Conservation (phyloP, 805 yeast species). For the Suhomyces canberraensis region DNA sequence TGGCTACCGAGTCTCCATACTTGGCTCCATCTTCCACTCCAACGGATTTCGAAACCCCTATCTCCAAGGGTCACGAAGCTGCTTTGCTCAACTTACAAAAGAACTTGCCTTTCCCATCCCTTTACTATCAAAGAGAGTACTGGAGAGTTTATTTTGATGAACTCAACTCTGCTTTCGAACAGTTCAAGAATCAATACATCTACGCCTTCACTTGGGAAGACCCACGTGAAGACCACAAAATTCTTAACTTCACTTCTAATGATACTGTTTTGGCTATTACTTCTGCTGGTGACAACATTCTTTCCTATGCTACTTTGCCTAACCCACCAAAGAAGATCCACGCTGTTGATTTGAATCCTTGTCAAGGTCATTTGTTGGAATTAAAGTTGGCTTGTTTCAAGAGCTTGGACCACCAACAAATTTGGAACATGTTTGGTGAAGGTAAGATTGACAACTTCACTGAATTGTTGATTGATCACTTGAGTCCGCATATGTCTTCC, state of each 20-base stretch:
- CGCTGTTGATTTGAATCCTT: slow-evolving; percentile 82
- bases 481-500: slow-evolving; percentile 72
- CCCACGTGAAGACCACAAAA: slow-evolving; percentile 73
- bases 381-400: slow-evolving; percentile 71
- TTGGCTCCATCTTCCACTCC: slow-evolving; percentile 54
- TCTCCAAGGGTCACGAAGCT: slow-evolving; percentile 75
- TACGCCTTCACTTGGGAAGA: slow-evolving; percentile 93
- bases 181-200: slow-evolving; percentile 75
- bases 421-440: slow-evolving; percentile 76
- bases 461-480: slow-evolving; percentile 44
- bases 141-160: slow-evolving; percentile 84
- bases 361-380: slow-evolving; percentile 77
- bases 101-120: slow-evolving; percentile 74
- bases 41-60: slow-evolving; percentile 31
- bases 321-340: slow-evolving; percentile 75
- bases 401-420: slow-evolving; percentile 48
- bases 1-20: slow-evolving; percentile 81
- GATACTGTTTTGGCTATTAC: slow-evolving; percentile 82
- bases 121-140: slow-evolving; percentile 71
- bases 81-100: slow-evolving; percentile 59
- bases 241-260: slow-evolving; percentile 54
- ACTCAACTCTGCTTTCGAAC: slow-evolving; percentile 59
- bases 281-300: slow-evolving; percentile 81
- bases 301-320: slow-evolving; percentile 69
- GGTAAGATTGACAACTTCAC: slow-evolving; percentile 57